Evolutionary conservation across 2,329 filamentous ascomycete genomes (phyloP).

Genomic region (Alternaria sp.): DNA sequence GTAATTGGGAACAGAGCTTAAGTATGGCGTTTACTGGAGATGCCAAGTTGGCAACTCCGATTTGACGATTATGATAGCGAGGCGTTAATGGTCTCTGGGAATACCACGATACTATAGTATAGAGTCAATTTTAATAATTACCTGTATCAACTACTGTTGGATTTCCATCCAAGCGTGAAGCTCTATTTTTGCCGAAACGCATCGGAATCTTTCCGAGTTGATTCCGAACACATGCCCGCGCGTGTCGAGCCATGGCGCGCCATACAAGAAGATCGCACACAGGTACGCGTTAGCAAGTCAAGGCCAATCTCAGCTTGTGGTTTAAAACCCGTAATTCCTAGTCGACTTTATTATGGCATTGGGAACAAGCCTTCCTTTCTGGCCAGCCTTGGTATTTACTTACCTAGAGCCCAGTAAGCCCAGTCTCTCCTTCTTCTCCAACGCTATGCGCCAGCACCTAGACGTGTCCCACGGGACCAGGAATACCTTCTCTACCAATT

Average conservation of each 20-base stretch:
- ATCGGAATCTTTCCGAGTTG: not conserved
- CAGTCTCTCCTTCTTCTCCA: not conserved
- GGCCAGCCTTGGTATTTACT: slow-evolving; percentile 39
- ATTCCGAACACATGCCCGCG: not conserved
- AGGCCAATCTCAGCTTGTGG: not conserved
- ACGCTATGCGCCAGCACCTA: not conserved
- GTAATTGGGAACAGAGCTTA: not conserved
- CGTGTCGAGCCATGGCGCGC: not conserved
- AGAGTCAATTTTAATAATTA: not conserved
- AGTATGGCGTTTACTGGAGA: not conserved
- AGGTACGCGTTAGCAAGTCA: not conserved
- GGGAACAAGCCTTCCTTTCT: slow-evolving; percentile 34
- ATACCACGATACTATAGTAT: not conserved
- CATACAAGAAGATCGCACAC: not conserved
- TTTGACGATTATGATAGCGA: not conserved
- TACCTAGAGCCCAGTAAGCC: slow-evolving; percentile 40
- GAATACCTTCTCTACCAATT: not conserved
- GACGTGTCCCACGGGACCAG: not conserved
- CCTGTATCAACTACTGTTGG: not conserved
- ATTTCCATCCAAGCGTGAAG: not conserved
- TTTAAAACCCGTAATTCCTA: not conserved
- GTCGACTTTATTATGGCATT: slow-evolving; percentile 7
- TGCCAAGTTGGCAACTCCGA: not conserved
- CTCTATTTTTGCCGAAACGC: not conserved
- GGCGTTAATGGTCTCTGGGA: not conserved